Percentiles rank a stretch among this genome's conserved stretches.
phyloP scores from a whole-genome alignment of 306 rosid species.

The Glycine soja region DNA sequence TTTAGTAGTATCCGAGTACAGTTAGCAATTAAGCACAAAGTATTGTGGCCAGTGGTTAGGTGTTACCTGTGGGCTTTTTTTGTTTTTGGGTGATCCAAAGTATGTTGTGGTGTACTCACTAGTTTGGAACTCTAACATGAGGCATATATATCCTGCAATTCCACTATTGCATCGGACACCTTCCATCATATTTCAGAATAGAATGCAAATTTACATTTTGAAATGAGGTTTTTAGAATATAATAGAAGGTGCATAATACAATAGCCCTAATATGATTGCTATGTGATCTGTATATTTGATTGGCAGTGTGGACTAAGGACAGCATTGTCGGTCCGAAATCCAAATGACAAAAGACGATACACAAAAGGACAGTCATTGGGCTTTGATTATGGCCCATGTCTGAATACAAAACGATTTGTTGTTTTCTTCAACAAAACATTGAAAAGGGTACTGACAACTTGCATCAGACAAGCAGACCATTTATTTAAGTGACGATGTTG shows the following conservation, averaged over 20 bases:
- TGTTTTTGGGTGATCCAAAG: not conserved
- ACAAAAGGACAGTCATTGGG: not conserved
- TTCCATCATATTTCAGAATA: too few relatives aligned
- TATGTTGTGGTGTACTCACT: not conserved
- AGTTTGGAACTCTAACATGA: too few relatives aligned
- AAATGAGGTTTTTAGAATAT: too few relatives aligned
- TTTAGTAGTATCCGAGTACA: too few relatives aligned
- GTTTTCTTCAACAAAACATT: not conserved
- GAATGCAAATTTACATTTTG: too few relatives aligned
- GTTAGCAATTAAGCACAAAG: not conserved
- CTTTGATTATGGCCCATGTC: constrained; percentile 1
- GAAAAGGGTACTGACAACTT: constrained; percentile 6
- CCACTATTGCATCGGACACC: too few relatives aligned
- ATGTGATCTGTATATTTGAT: too few relatives aligned
- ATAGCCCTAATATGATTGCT: too few relatives aligned
- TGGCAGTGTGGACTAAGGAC: too few relatives aligned
- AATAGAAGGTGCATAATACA: too few relatives aligned
- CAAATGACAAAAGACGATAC: not conserved
- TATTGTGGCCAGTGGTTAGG: not conserved
- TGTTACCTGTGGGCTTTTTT: not conserved
- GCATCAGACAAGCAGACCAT: not conserved
- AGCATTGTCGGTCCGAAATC: not conserved
- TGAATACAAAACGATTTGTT: not conserved
- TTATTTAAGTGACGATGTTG: not conserved
- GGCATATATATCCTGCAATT: too few relatives aligned